phyloP scores from a whole-genome alignment of 495 filamentous ascomycete genomes.

The Trichoderma erinaceum region DNA sequence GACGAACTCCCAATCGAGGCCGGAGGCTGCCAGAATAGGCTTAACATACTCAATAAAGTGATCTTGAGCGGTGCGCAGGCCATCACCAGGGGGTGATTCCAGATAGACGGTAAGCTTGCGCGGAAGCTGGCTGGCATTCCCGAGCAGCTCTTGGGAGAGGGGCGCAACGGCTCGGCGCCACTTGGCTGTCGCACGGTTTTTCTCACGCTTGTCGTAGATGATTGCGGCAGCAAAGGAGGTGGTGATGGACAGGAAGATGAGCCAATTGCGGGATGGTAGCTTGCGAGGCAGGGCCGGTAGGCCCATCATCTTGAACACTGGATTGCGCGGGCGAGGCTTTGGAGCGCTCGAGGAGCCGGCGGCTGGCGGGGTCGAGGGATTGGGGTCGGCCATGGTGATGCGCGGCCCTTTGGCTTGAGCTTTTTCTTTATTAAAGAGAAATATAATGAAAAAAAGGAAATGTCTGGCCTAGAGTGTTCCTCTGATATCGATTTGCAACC shows the following conservation, averaged over 20 bases:
- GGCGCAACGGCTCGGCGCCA: conserved; percentile 87
- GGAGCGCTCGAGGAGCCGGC: conserved; percentile 18
- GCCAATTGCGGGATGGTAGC: conserved; percentile 95
- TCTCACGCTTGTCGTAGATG: conserved; percentile 86
- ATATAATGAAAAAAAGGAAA: neutral
- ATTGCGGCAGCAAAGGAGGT: conserved; percentile 69
- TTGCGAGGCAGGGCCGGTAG: conserved; percentile 73
- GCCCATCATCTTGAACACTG: conserved; percentile 69
- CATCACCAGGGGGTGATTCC: conserved; percentile 77
- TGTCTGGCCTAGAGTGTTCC: neutral
- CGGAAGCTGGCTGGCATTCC: conserved; percentile 59
- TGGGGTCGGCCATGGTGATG: conserved; percentile 13
- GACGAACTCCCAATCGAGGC: conserved; percentile 90
- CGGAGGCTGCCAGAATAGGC: conserved; percentile 81
- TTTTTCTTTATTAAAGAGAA: neutral
- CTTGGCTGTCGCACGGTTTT: conserved; percentile 71
- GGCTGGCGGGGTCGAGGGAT: conserved; percentile 1
- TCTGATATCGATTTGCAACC: neutral
- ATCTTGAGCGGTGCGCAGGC: conserved; percentile 72
- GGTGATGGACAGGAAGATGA: conserved; percentile 81
- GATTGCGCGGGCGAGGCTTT: conserved; percentile 54
- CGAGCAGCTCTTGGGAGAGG: conserved; percentile 68
- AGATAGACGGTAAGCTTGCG: conserved; percentile 84
- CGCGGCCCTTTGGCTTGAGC: neutral
- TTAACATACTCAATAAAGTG: conserved; percentile 96